Evolutionary conservation across 1,284 basidiomycete species (phyloP).

Genomic region (Cerrena zonata): DNA sequence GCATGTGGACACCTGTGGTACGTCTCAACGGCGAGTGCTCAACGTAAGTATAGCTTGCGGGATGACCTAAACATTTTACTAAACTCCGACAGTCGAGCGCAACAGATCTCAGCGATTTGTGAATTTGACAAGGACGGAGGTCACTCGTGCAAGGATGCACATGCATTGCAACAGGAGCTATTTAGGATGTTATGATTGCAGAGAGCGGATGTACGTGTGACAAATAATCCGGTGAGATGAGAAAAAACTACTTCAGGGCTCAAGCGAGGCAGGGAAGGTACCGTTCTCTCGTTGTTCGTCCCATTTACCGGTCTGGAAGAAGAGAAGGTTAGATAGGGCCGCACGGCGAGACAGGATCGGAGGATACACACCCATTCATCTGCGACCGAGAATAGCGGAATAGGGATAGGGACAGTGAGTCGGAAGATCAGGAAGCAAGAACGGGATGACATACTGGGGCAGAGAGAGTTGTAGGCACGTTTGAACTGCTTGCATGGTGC

Average conservation of each 20-base stretch:
- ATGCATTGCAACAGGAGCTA: too few relatives aligned
- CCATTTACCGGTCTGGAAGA: constrained; percentile 69
- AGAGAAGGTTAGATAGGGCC: constrained; percentile 11
- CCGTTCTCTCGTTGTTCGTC: constrained; percentile 90
- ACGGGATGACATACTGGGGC: constrained; percentile 76
- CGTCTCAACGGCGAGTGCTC: too few relatives aligned
- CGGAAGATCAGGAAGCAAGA: constrained; percentile 1
- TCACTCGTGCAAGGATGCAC: too few relatives aligned
- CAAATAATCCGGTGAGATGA: too few relatives aligned
- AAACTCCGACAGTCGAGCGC: not conserved
- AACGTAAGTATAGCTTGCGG: too few relatives aligned
- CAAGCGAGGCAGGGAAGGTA: constrained; percentile 86
- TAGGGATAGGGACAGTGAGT: not conserved
- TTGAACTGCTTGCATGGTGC: constrained; percentile 99
- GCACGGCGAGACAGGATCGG: not conserved
- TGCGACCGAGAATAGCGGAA: constrained; percentile 24
- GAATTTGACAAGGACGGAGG: too few relatives aligned
- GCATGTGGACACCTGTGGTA: too few relatives aligned
- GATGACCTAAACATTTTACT: too few relatives aligned
- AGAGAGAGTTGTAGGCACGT: constrained; percentile 92
- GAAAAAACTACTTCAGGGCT: constrained; percentile 45
- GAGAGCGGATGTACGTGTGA: too few relatives aligned
- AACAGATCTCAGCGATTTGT: not conserved
- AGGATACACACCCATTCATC: constrained; percentile 50
- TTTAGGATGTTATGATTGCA: too few relatives aligned